Base-by-base conservation (phyloP, 768 basidiomycete species). In the Naganishia randhawae region DNA sequence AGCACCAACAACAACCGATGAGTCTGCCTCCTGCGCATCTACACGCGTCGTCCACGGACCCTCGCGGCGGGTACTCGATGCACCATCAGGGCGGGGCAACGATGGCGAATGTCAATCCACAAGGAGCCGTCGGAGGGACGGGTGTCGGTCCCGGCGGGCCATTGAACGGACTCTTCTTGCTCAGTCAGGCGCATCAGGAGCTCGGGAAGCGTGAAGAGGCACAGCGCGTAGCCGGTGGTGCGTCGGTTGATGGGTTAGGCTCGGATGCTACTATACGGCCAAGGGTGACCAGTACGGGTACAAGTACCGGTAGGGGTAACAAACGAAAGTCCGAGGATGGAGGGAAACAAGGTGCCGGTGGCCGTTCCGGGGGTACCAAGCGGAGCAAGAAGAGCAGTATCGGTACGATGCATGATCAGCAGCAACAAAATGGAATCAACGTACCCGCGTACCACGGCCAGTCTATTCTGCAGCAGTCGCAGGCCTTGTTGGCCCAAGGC, bases 111-210 rank as follows among this genome's bases (percentile, higher is more conserved):
- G 66, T 42, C 6, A 66, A 54, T 27, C 19, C 41, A 11, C 61
- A 63, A 42, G 63, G 32, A 2, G 42, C 63, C 14, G 63, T 11
- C 37, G 52, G n/a, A n/a, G n/a, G n/a, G n/a, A n/a, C 19, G 33
- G 27, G 17, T 54, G 50, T 39, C 0, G 45, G 42, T 42, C 35
- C 65, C 6, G 45, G 57, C 13, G 91, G 57, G 29, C 57, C 92
- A 64, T 89, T 92, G 62, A 96, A 95, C 76, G 93, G 94, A 31
- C 86, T 97, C 52, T 97, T 94, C 82, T 83, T 97, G 54, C 87
- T 97, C 63, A 89, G 88, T 0, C 93, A 97, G 81, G 94, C 93
- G 31, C 93, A 96, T 77, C 93, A 96, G 78, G 93, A 95, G 83
- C 86, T 96, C 69, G 91, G 90, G 41, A 95, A 94, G 82, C 87